Evolutionary conservation across 345 rosid species (phyloP).

Genomic region (Dimocarpus longan): DNA sequence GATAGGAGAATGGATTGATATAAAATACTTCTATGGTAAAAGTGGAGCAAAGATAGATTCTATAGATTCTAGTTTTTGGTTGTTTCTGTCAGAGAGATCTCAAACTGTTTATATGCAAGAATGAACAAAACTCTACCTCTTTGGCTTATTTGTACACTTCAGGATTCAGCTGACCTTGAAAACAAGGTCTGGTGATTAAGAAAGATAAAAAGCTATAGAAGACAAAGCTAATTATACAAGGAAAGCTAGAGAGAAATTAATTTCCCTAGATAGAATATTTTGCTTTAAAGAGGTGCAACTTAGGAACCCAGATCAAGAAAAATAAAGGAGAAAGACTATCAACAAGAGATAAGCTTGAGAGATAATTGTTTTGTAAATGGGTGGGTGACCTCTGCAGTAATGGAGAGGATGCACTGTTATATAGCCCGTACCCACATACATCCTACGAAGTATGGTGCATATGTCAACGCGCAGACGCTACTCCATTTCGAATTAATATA

Average conservation of each 20-base stretch:
- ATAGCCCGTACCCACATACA: slow-evolving; percentile 25
- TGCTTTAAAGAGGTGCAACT: not conserved
- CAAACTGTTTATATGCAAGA: too few species aligned
- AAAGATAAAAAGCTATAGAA: not conserved
- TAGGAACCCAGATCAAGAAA: not conserved
- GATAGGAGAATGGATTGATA: too few species aligned
- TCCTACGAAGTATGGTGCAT: slow-evolving; percentile 3
- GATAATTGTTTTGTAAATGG: not conserved
- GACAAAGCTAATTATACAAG: not conserved
- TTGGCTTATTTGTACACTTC: too few species aligned
- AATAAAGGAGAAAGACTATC: too few species aligned
- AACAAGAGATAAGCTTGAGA: not conserved
- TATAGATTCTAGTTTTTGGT: too few species aligned
- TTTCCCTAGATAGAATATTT: not conserved
- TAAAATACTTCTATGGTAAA: too few species aligned
- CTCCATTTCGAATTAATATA: slow-evolving; percentile 24
- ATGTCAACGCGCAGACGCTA: slow-evolving; percentile 37
- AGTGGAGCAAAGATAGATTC: too few species aligned
- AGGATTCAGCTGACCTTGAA: not conserved
- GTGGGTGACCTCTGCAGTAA: slow-evolving; percentile 10
- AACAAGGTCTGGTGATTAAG: too few species aligned
- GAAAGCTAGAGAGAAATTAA: not conserved
- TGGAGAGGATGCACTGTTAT: slow-evolving; percentile 24
- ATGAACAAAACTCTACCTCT: too few species aligned
- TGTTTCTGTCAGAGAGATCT: too few species aligned